Percentiles rank a stretch among this genome's conserved stretches.
Conservation (phyloP, 805 yeast species). For the Yarrowia porcina region DNA sequence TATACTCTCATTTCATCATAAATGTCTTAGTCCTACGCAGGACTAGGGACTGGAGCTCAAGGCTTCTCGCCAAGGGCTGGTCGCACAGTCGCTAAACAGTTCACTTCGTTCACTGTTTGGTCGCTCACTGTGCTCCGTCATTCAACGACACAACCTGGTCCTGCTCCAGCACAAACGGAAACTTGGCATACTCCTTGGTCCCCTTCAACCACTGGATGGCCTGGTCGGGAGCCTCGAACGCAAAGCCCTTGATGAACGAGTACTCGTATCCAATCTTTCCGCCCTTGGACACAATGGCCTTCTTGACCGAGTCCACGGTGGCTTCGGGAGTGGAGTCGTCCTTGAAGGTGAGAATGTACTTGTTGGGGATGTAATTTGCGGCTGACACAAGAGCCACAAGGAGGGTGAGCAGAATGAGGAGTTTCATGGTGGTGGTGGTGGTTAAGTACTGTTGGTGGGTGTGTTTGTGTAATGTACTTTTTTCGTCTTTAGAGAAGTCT, state of each 20-base stretch:
- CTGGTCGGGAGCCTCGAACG: slow-evolving; percentile 8
- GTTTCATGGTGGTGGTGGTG: neutral
- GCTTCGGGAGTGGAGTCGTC: slow-evolving; percentile 3
- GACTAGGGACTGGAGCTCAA: no score
- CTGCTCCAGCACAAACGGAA: slow-evolving; percentile 10
- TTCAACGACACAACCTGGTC: slow-evolving; percentile 8
- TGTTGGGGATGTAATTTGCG: slow-evolving; percentile 1
- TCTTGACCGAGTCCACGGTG: neutral
- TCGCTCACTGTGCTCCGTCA: neutral
- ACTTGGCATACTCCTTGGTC: neutral
- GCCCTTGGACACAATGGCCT: neutral
- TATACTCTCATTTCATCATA: no score
- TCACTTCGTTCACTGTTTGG: no score
- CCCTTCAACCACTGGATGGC: neutral
- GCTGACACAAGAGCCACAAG: neutral
- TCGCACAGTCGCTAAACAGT: no score
- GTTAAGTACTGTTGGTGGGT: neutral
- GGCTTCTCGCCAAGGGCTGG: no score
- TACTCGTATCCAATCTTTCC: slow-evolving; percentile 18
- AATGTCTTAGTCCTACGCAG: no score
- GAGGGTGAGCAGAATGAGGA: neutral
- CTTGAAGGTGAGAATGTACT: slow-evolving; percentile 15
- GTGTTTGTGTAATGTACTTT: neutral
- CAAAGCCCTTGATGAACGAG: slow-evolving; percentile 24
- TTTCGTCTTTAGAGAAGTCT: no score